Evolutionary conservation across 129 eudicot species (phyloP), one percentile per base, ranked within the genome.

Genomic region (Logfia minima): DNA sequence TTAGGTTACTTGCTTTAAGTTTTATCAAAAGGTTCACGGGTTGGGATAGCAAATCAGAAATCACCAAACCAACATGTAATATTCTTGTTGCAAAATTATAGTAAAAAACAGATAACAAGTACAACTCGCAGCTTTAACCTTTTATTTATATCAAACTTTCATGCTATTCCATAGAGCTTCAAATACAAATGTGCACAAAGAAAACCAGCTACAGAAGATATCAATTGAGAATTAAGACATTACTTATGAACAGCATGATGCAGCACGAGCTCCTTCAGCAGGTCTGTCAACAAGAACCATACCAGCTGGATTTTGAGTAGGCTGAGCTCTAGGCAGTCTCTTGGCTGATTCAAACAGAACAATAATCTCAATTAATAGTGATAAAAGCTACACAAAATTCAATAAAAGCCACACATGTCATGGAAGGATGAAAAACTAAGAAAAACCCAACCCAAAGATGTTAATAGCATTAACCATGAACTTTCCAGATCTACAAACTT

Each of bases 201-300:
- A 52, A 75, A 75, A 75, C 31, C 65, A 37, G 41, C 80, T 81
- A 81, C 80, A 81, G 41, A 69, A 19, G 31, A 77, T 69, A 77
- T 67, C 62, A 56, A 67, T 74, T 10, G 55, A 39, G 70, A 75
- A 81, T 75, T 32, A 71, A 78, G 51, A 39, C 37, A 28, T 35
- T 83, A 71, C 86, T 80, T 82, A 93, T 80, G 97, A 79, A 86
- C 97, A 94, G 82, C 98, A 94, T 14, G 93, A 60, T 41, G 98
- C 75, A 79, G 98, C 81, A 19, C 84, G 92, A 32, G 93, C 66
- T 75, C 92, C 96, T 69, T 85, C 96, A 22, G 86, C 81, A 35
- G 91, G 97, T 86, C 92, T 83, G 77, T 94, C 92, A 53, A 86
- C 96, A 63, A 91, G 93, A 83, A 94, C 96, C 98, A 94, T 94